phyloP scores from a whole-genome alignment of 306 rosid genomes.

The Cucumis melo region DNA sequence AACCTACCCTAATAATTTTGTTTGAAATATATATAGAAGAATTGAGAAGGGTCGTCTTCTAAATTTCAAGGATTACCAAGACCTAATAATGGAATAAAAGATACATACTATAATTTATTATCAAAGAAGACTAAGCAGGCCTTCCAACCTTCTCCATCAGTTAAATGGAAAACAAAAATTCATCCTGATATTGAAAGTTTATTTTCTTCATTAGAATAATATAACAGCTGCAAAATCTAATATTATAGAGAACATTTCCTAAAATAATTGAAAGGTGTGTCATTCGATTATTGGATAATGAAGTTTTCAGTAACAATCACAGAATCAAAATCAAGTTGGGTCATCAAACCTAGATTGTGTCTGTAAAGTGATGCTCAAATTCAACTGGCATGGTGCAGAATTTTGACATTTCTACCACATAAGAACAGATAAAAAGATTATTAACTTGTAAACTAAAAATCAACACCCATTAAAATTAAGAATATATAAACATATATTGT shows the following conservation, averaged over 20 bases:
- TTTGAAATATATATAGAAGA: background rate
- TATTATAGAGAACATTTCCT: background rate
- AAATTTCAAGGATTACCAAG: background rate
- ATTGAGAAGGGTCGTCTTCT: background rate
- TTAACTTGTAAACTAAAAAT: background rate
- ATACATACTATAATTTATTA: background rate
- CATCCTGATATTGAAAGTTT: background rate
- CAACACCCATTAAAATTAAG: conserved; percentile 7
- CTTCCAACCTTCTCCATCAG: background rate
- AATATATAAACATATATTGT: conserved; percentile 12
- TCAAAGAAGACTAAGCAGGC: background rate
- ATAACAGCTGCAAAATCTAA: background rate
- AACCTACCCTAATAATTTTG: background rate
- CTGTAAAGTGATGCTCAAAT: conserved; percentile 10
- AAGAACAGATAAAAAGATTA: background rate
- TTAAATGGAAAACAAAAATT: background rate
- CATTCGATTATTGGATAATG: conserved; percentile 1
- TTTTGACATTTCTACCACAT: conserved; percentile 3
- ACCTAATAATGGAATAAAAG: background rate
- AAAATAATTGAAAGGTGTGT: no score
- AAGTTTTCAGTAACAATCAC: background rate
- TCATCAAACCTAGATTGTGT: conserved; percentile 20
- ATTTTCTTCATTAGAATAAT: background rate
- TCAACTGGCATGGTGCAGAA: background rate
- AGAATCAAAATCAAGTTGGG: conserved; percentile 23